These are phyloP conservation scores for Kwoniella europaea DNA, from an alignment of 768 basidiomycete genomes.

Conservation along the genomic window DNA sequence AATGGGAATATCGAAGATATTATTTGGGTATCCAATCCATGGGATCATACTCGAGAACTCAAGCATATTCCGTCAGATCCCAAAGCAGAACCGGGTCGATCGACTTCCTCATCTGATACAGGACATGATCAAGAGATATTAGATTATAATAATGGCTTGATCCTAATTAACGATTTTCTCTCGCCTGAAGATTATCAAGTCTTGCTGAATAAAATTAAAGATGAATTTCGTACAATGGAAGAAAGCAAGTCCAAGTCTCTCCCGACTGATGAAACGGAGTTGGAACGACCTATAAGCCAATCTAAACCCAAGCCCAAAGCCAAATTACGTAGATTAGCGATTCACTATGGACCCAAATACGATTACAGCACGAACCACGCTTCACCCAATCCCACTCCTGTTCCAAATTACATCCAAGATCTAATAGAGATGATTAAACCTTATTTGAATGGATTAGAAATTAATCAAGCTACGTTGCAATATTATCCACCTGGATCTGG, in stretches of 20 bases:
- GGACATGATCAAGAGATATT: not conserved
- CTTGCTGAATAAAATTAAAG: slow-evolving; percentile 1
- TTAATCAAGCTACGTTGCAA: slow-evolving; percentile 11
- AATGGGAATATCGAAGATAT: slow-evolving; percentile 4
- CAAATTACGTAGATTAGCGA: not conserved
- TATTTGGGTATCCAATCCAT: not conserved
- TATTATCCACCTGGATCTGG: slow-evolving; percentile 2
- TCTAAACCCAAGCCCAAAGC: not conserved
- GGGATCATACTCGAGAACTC: not conserved
- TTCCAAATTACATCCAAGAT: slow-evolving; percentile 6
- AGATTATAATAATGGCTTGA: not conserved
- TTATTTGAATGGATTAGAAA: not conserved
- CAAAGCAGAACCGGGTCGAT: not conserved
- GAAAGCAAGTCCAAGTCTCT: not conserved
- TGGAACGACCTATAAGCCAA: no score
- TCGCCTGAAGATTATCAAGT: not conserved
- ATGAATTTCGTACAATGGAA: not conserved
- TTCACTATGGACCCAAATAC: slow-evolving; percentile 12
- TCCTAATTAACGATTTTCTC: not conserved
- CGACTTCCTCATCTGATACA: not conserved
- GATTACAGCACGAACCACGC: slow-evolving; percentile 8
- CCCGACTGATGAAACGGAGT: no score
- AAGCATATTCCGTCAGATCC: not conserved
- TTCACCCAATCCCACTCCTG: not conserved
- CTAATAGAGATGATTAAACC: not conserved